Percentiles rank a stretch among this genome's conserved stretches.
These are phyloP conservation scores for Hyaloscypha bicolor DNA, from an alignment of 495 filamentous ascomycete genomes.

Conservation along the genomic window DNA sequence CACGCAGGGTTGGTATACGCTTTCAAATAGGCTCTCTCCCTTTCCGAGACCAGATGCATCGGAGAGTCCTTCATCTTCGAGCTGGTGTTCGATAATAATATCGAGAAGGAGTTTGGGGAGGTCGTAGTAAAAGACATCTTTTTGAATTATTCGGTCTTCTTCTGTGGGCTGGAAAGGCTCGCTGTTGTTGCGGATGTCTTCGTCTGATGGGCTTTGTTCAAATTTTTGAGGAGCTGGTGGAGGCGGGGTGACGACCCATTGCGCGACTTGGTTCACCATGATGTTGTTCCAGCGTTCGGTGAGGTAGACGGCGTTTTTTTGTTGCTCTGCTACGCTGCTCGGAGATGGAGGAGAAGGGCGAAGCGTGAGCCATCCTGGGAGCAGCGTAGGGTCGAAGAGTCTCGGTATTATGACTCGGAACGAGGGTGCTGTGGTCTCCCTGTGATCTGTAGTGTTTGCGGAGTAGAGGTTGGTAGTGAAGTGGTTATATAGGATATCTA, in stretches of 20 bases:
- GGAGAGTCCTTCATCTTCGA: slow-evolving; percentile 22
- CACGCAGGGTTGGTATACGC: slow-evolving; percentile 28
- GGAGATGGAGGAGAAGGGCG: slow-evolving; percentile 23
- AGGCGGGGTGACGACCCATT: slow-evolving; percentile 18
- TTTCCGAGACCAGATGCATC: slow-evolving; percentile 31
- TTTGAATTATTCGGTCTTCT: slow-evolving; percentile 3
- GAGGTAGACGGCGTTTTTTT: slow-evolving; percentile 31
- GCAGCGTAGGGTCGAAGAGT: slow-evolving; percentile 47
- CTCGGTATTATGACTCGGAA: slow-evolving; percentile 47
- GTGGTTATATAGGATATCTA: slow-evolving; percentile 45
- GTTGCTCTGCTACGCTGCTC: slow-evolving; percentile 29
- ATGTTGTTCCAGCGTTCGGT: slow-evolving; percentile 24
- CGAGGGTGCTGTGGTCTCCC: not conserved
- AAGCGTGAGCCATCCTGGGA: slow-evolving; percentile 42
- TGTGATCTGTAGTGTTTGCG: not conserved
- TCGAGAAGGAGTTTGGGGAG: slow-evolving; percentile 23
- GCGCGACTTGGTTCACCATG: slow-evolving; percentile 20
- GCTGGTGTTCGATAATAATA: slow-evolving; percentile 27
- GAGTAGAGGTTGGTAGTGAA: slow-evolving; percentile 34
- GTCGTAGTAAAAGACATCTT: slow-evolving; percentile 30
- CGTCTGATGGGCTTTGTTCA: not conserved
- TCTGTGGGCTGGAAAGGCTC: not conserved
- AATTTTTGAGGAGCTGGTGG: not conserved
- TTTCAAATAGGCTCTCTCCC: slow-evolving; percentile 17
- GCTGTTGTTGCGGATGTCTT: not conserved